Conservation (phyloP, 371 early-diverging fungal genomes). For the Syncephalis plumigaleata region DNA sequence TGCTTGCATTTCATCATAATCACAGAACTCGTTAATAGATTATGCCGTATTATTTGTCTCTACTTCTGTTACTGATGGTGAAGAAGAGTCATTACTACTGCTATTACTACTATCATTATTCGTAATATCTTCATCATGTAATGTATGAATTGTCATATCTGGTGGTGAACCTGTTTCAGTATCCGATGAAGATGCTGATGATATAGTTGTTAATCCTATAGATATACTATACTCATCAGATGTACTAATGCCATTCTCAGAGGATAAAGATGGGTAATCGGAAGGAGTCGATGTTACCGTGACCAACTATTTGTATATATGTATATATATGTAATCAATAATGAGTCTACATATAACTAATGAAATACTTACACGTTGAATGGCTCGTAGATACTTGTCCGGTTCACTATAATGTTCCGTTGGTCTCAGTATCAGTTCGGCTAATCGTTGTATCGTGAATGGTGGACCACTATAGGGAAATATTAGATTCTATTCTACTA, state of each 20-base stretch:
- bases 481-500: too few species aligned
- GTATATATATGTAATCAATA: background rate
- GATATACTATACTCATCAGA: background rate
- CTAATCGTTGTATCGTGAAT: conserved; percentile 16
- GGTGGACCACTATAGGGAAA: conserved; percentile 6
- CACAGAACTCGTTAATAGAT: too few species aligned
- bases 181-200: background rate
- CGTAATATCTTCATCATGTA: background rate
- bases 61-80: too few species aligned
- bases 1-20: too few species aligned
- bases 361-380: conserved; percentile 10
- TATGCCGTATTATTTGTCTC: too few species aligned
- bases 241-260: background rate
- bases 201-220: background rate
- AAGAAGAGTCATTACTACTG: too few species aligned
- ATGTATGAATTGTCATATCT: background rate
- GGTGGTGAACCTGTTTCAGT: background rate
- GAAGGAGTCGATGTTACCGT: background rate
- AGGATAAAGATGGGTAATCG: background rate
- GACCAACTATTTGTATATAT: background rate
- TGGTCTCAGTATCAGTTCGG: conserved; percentile 9
- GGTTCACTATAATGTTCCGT: conserved; percentile 8
- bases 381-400: conserved; percentile 12
- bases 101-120: too few species aligned
- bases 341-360: background rate